phyloP scores from a whole-genome alignment of 1,284 basidiomycete species.

The Ustanciosporium gigantosporum region DNA sequence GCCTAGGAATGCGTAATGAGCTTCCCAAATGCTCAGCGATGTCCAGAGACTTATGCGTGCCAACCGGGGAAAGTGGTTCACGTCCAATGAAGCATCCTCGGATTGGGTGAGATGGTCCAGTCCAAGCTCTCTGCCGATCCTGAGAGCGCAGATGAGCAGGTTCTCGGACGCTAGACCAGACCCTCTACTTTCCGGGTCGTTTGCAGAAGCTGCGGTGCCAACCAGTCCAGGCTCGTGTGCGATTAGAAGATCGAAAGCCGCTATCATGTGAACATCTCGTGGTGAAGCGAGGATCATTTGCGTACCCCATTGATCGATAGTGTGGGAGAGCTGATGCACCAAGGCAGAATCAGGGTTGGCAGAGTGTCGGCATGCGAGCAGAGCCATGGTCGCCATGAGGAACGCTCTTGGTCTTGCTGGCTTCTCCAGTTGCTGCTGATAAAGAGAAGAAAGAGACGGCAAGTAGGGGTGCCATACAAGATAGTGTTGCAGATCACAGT shows the following conservation, averaged over 20 bases:
- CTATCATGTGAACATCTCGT: conserved; percentile 8
- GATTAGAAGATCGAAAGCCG: conserved; percentile 19
- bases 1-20: conserved; percentile 6
- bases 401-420: conserved; percentile 6
- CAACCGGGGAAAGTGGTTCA: background rate
- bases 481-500: conserved; percentile 5
- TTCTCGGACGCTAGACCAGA: conserved; percentile 21
- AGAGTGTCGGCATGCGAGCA: background rate
- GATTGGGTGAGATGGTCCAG: conserved; percentile 2
- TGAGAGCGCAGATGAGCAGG: conserved; percentile 17
- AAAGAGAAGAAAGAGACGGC: conserved; percentile 4
- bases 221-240: conserved; percentile 24
- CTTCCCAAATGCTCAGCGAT: conserved; percentile 10
- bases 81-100: background rate
- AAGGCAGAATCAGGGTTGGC: background rate
- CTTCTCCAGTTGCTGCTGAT: conserved; percentile 1
- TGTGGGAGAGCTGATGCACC: conserved; percentile 2
- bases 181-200: conserved; percentile 7
- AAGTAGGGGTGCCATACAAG: conserved; percentile 19
- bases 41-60: conserved; percentile 10
- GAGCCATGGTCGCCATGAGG: conserved; percentile 13
- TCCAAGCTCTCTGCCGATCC: conserved; percentile 10
- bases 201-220: conserved; percentile 11
- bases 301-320: conserved; percentile 12
- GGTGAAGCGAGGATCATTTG: conserved; percentile 18